Percentiles rank a stretch among this genome's conserved stretches.
phyloP scores from a whole-genome alignment of 192 early-diverging fungal species.

The Rhizophagus clarus region DNA sequence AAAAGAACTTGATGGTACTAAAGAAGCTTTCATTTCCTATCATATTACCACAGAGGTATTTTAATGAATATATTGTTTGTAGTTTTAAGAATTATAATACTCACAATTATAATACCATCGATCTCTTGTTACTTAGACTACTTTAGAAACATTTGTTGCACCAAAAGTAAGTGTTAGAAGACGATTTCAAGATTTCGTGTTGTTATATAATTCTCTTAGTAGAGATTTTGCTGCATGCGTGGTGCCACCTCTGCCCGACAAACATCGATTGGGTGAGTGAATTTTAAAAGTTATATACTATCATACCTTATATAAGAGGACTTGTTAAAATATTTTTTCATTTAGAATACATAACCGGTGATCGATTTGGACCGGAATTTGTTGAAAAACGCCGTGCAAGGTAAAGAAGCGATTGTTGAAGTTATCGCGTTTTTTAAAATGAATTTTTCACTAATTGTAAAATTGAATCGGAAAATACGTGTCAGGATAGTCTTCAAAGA shows the following conservation, averaged over 20 bases:
- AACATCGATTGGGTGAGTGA: constrained; percentile 78
- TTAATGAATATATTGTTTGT: constrained; percentile 8
- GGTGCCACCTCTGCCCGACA: constrained; percentile 88
- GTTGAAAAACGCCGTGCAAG: constrained; percentile 73
- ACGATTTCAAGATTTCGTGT: constrained; percentile 94
- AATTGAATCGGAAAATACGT: neutral
- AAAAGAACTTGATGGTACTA: constrained; percentile 89
- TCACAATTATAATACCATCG: neutral
- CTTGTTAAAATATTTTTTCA: neutral
- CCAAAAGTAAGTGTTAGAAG: constrained; percentile 72
- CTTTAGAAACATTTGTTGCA: constrained; percentile 53
- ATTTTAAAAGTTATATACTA: no score
- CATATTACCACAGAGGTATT: constrained; percentile 75
- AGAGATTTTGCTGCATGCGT: constrained; percentile 81
- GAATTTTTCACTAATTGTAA: neutral
- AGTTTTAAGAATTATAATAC: neutral
- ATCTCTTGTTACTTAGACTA: constrained; percentile 51
- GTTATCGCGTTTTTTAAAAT: neutral
- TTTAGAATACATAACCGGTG: constrained; percentile 91
- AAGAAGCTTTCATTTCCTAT: constrained; percentile 80
- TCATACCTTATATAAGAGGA: no score
- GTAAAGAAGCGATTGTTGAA: constrained; percentile 17
- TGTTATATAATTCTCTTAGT: constrained; percentile 75
- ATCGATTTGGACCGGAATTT: constrained; percentile 93
- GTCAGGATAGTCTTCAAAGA: constrained; percentile 68